A percentile compares a stretch with the other conserved stretches of the same genome.
Evolutionary conservation across 202 grass and related monocot species (phyloP).

Genomic region (Zoysia matrella): DNA sequence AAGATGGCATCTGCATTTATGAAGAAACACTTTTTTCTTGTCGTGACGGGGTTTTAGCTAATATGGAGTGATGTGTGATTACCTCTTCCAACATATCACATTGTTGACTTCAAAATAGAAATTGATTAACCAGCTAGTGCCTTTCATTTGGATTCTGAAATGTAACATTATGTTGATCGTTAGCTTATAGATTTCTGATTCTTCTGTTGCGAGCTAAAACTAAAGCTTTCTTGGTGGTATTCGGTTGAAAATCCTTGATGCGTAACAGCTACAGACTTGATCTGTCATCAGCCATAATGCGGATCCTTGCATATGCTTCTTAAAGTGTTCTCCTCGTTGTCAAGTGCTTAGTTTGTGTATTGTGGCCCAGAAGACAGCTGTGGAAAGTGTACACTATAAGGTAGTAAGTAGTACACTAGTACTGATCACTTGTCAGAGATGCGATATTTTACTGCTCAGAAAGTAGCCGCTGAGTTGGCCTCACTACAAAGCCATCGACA

Average conservation of each 20-base stretch:
- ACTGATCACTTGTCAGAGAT: constrained; percentile 16
- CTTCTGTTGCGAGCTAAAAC: constrained; percentile 5
- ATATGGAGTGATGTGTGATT: constrained; percentile 11
- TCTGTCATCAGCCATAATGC: constrained; percentile 33
- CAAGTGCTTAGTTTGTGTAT: constrained; percentile 23
- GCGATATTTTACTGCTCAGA: constrained; percentile 34
- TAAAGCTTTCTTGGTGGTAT: background rate
- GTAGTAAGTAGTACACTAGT: background rate
- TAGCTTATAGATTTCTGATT: background rate
- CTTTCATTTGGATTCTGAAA: background rate
- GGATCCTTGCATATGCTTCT: constrained; percentile 1
- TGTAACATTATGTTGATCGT: constrained; percentile 1
- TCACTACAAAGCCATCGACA: constrained; percentile 38
- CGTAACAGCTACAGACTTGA: constrained; percentile 16
- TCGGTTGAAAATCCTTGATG: constrained; percentile 23
- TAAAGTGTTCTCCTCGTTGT: constrained; percentile 22
- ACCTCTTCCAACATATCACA: background rate
- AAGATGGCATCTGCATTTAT: constrained; percentile 15
- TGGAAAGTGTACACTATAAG: constrained; percentile 40
- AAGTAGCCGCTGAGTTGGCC: constrained; percentile 29
- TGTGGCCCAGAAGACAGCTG: constrained; percentile 36
- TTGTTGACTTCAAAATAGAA: background rate
- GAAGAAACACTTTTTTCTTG: constrained; percentile 27
- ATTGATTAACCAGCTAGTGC: background rate
- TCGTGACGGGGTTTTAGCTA: constrained; percentile 10